These are phyloP conservation scores for Fusarium keratoplasticum DNA, from an alignment of 2,329 filamentous ascomycete species.

Conservation along the genomic window DNA sequence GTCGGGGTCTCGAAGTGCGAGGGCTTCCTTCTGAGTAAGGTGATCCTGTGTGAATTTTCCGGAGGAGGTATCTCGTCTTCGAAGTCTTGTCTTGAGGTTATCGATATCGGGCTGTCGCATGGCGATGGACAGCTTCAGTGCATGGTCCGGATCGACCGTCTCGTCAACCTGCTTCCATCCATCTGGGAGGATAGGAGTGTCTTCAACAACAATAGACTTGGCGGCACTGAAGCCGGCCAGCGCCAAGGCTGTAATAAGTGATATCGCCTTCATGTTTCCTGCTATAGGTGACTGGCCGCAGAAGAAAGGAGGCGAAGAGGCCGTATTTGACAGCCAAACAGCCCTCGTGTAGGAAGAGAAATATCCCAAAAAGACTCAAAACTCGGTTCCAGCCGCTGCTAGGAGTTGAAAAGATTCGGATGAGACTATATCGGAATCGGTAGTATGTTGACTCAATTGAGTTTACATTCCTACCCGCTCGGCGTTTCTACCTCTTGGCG, in stretches of 20 bases:
- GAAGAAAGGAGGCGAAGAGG: not conserved
- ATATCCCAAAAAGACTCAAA: not conserved
- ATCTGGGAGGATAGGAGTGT: constrained; percentile 41
- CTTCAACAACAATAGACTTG: constrained; percentile 42
- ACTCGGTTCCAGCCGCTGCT: not conserved
- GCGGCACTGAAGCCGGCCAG: constrained; percentile 41
- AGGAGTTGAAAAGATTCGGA: not conserved
- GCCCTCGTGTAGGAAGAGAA: not conserved
- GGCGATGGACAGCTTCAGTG: constrained; percentile 48
- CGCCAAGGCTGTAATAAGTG: constrained; percentile 28
- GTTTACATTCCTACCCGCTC: not conserved
- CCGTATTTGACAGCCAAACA: not conserved
- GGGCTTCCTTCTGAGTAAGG: constrained; percentile 52
- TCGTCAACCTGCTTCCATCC: constrained; percentile 47
- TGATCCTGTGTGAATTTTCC: constrained; percentile 37
- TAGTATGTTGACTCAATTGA: not conserved
- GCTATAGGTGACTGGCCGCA: not conserved
- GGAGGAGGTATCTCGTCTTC: constrained; percentile 19
- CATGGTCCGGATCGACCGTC: constrained; percentile 37
- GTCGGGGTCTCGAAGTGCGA: constrained; percentile 51
- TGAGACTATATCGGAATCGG: not conserved
- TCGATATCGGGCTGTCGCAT: constrained; percentile 48
- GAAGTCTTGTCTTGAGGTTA: constrained; percentile 41
- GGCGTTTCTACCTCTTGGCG: not conserved
- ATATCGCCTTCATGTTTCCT: constrained; percentile 30